Evolutionary conservation across 768 basidiomycete genomes (phyloP).

Genomic region (Podaxis rugospora): DNA sequence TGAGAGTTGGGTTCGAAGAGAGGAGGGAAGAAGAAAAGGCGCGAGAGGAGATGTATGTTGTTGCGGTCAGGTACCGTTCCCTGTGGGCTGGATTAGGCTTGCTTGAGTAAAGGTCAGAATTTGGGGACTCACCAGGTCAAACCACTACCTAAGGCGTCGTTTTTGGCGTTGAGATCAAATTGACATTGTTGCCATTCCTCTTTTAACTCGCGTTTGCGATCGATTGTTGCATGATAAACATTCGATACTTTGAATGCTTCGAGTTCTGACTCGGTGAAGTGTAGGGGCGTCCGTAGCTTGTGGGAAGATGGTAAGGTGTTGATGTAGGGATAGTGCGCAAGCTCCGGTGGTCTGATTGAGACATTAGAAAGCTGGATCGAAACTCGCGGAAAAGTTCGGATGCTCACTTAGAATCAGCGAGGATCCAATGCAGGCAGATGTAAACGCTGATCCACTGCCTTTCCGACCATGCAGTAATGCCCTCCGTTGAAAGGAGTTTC

Average conservation of each 20-base stretch:
- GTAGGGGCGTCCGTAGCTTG: constrained; percentile 65
- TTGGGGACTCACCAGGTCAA: constrained; percentile 54
- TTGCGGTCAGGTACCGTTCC: constrained; percentile 65
- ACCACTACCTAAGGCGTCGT: constrained; percentile 37
- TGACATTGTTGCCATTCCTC: constrained; percentile 59
- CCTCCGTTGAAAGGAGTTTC: constrained; percentile 17
- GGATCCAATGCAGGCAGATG: constrained; percentile 16
- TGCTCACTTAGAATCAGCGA: constrained; percentile 10
- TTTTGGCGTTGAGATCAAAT: constrained; percentile 28
- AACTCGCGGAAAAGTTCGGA: not conserved
- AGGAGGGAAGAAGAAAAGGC: constrained; percentile 88
- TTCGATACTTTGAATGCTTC: constrained; percentile 74
- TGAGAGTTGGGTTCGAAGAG: constrained; percentile 35
- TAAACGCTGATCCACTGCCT: constrained; percentile 69
- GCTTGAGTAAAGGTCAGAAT: constrained; percentile 23
- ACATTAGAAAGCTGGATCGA: not conserved
- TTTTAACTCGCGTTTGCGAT: constrained; percentile 59
- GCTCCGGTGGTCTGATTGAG: constrained; percentile 11
- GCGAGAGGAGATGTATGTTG: constrained; percentile 81
- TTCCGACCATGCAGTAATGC: constrained; percentile 44
- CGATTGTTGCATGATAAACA: constrained; percentile 69
- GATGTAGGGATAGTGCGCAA: constrained; percentile 60
- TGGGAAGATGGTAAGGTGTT: constrained; percentile 54
- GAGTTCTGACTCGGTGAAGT: constrained; percentile 63
- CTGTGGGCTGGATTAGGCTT: constrained; percentile 32